A percentile compares a stretch with the other conserved stretches of the same genome.
These are phyloP conservation scores for Ophiostoma quercus DNA, from an alignment of 2,329 filamentous ascomycete genomes.

Conservation along the genomic window DNA sequence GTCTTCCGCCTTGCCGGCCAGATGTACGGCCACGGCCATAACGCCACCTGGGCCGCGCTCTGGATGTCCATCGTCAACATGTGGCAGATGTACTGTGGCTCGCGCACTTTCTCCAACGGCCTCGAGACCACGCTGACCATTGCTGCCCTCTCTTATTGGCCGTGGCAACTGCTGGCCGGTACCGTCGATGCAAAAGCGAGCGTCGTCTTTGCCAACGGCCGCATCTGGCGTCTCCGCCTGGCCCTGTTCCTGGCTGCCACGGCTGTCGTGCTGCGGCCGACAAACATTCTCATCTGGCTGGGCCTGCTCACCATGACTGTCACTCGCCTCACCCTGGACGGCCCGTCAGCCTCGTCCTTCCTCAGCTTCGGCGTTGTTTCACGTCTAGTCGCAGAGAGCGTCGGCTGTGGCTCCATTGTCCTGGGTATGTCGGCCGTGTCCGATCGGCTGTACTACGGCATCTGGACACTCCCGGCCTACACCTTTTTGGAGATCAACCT, in stretches of 20 bases:
- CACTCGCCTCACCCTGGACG: slow-evolving; percentile 39
- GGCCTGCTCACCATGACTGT: slow-evolving; percentile 50
- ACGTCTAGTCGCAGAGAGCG: slow-evolving; percentile 56
- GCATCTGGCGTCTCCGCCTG: slow-evolving; percentile 40
- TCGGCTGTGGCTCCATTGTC: slow-evolving; percentile 58
- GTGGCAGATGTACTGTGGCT: slow-evolving; percentile 96
- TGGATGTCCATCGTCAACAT: slow-evolving; percentile 68
- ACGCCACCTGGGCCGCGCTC: slow-evolving; percentile 64
- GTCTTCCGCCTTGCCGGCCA: slow-evolving; percentile 76
- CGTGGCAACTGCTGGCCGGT: slow-evolving; percentile 64
- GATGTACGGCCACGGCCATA: slow-evolving; percentile 63
- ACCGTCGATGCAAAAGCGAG: slow-evolving; percentile 37
- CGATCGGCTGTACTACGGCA: slow-evolving; percentile 74
- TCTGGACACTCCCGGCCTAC: slow-evolving; percentile 83
- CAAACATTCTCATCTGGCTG: slow-evolving; percentile 82
- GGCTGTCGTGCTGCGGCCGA: slow-evolving; percentile 82
- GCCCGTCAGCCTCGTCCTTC: slow-evolving; percentile 38
- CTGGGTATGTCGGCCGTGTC: slow-evolving; percentile 59
- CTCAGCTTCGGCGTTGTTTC: slow-evolving; percentile 42
- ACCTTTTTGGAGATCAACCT: slow-evolving; percentile 90
- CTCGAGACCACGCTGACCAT: slow-evolving; percentile 85
- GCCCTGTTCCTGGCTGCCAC: slow-evolving; percentile 72
- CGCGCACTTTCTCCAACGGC: slow-evolving; percentile 88
- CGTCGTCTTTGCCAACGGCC: slow-evolving; percentile 25
- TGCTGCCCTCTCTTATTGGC: slow-evolving; percentile 75